Conservation (phyloP, 257 asterid genomes). For the Solanum neorickii region DNA sequence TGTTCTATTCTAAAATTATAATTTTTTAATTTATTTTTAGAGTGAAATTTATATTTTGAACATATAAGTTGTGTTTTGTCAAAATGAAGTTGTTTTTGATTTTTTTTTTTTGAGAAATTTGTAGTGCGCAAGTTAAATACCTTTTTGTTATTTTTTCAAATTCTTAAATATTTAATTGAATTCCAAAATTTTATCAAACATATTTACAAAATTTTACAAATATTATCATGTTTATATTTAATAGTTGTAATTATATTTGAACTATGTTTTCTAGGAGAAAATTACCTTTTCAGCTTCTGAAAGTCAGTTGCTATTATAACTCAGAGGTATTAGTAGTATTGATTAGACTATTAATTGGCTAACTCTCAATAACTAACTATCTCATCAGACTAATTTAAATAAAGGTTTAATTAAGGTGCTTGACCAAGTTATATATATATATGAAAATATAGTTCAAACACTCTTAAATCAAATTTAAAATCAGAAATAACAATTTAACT, state of each 20-base stretch:
- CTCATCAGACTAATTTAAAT: neutral
- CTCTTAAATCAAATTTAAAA: neutral
- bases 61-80: neutral
- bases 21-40: neutral
- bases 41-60: neutral
- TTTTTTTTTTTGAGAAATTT: too few species aligned
- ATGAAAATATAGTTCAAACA: neutral
- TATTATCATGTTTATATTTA: too few species aligned
- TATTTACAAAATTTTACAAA: too few species aligned
- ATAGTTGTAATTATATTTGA: neutral
- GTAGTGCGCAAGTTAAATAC: neutral
- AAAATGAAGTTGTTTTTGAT: rapidly evolving
- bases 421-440: neutral
- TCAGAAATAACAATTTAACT: too few species aligned
- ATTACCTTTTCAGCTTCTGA: neutral
- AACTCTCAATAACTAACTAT: neutral
- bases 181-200: neutral
- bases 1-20: rapidly evolving
- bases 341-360: neutral
- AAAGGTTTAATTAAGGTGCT: neutral
- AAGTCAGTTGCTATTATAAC: neutral
- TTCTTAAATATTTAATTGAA: neutral
- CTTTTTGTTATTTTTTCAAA: neutral
- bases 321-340: neutral
- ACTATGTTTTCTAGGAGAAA: neutral